These are phyloP conservation scores for Naematelia aurantialba DNA, from an alignment of 768 basidiomycete genomes.

Conservation along the genomic window DNA sequence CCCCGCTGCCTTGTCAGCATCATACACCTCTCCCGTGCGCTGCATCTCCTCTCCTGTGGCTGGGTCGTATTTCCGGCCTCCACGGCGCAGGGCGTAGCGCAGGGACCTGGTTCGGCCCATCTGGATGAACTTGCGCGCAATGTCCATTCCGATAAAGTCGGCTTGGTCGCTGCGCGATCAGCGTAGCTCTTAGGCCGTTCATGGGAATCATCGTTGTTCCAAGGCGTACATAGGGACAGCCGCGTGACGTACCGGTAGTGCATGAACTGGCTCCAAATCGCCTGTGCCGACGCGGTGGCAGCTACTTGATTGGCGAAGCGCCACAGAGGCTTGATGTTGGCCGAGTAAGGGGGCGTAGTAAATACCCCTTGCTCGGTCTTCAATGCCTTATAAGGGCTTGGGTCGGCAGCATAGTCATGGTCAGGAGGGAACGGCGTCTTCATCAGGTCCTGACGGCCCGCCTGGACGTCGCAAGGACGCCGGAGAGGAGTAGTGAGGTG, in stretches of 20 bases:
- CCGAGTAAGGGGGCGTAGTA: slow-evolving; percentile 46
- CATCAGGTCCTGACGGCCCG: not conserved
- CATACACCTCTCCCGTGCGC: slow-evolving; percentile 43
- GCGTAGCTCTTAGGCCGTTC: not conserved
- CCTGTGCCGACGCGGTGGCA: slow-evolving; percentile 29
- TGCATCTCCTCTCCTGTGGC: slow-evolving; percentile 25
- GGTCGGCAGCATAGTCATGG: slow-evolving; percentile 10
- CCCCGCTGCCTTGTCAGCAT: slow-evolving; percentile 41
- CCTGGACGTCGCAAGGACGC: too few species aligned
- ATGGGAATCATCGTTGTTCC: too few species aligned
- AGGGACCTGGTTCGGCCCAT: slow-evolving; percentile 48
- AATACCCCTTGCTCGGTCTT: slow-evolving; percentile 48
- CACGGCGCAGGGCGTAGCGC: slow-evolving; percentile 43
- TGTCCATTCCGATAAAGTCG: slow-evolving; percentile 35
- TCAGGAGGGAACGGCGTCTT: not conserved
- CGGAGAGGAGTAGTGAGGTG: too few species aligned
- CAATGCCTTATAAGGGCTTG: slow-evolving; percentile 22
- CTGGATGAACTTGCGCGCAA: slow-evolving; percentile 47
- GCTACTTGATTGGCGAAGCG: slow-evolving; percentile 40
- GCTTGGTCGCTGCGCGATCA: not conserved
- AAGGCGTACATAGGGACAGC: too few species aligned
- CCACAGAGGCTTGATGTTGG: slow-evolving; percentile 40
- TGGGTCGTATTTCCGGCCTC: slow-evolving; percentile 39
- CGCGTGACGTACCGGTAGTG: slow-evolving; percentile 22
- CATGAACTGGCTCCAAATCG: slow-evolving; percentile 35